Conservation (phyloP, 331 rosid genomes). For the Telfairia occidentalis region DNA sequence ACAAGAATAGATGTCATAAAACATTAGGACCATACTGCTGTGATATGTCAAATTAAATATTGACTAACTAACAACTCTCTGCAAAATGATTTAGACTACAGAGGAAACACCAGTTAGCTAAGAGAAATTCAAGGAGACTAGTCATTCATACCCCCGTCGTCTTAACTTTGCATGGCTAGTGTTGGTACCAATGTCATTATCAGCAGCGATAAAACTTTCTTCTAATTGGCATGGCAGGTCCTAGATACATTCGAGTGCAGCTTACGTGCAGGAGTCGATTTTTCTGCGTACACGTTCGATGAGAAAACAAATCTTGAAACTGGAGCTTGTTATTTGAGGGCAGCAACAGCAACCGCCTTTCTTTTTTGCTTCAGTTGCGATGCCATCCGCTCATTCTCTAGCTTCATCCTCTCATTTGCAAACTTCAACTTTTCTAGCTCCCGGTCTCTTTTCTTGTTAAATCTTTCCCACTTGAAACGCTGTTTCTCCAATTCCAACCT, state of each 20-base stretch:
- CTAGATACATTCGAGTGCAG: not conserved
- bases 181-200: not conserved
- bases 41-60: no score
- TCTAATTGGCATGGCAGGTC: not conserved
- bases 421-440: conserved; percentile 63
- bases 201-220: not conserved
- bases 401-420: conserved; percentile 72
- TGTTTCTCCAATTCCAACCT: conserved; percentile 60
- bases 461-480: conserved; percentile 58
- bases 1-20: not conserved
- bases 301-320: not conserved
- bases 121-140: not conserved
- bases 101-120: not conserved
- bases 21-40: not conserved
- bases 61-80: not conserved
- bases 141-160: not conserved
- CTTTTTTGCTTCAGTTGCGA: conserved; percentile 57
- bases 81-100: not conserved
- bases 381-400: conserved; percentile 54
- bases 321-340: not conserved
- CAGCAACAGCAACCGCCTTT: conserved; percentile 19
- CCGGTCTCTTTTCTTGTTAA: conserved; percentile 54
- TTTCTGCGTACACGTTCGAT: no score
- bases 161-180: not conserved
- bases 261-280: not conserved